phyloP scores from a whole-genome alignment of 129 eudicot species.

The Centella asiatica region DNA sequence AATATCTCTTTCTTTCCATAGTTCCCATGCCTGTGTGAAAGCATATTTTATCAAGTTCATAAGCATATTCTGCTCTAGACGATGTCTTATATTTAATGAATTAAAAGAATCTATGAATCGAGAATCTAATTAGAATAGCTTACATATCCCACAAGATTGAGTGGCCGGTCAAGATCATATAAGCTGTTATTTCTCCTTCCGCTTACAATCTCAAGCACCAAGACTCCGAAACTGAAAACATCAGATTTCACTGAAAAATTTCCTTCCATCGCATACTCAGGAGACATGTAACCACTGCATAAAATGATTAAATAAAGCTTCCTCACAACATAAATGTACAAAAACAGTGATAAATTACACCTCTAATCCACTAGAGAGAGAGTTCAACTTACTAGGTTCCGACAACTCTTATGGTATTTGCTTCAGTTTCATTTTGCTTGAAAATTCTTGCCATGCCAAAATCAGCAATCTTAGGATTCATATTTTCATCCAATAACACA shows the following conservation, averaged over 20 bases:
- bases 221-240: slow-evolving; percentile 27
- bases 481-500: slow-evolving; percentile 26
- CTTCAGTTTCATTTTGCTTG: slow-evolving; percentile 26
- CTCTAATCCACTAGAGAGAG: not conserved
- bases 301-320: not conserved
- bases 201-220: slow-evolving; percentile 26
- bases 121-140: slow-evolving; percentile 4
- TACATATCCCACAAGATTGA: slow-evolving; percentile 45
- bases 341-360: too few relatives aligned
- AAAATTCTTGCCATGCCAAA: slow-evolving; percentile 46
- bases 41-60: not conserved
- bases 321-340: not conserved
- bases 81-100: not conserved
- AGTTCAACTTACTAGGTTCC: slow-evolving; percentile 33
- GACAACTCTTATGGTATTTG: slow-evolving; percentile 33
- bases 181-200: slow-evolving; percentile 33
- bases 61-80: not conserved
- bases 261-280: slow-evolving; percentile 38
- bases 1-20: slow-evolving; percentile 33
- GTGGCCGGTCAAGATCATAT: slow-evolving; percentile 16
- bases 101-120: not conserved
- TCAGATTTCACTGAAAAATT: slow-evolving; percentile 20
- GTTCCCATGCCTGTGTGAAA: slow-evolving; percentile 33
- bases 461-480: slow-evolving; percentile 43
- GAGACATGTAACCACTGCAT: slow-evolving; percentile 23